Percentiles rank a stretch among this genome's conserved stretches.
Conservation (phyloP, 2,329 filamentous ascomycete species). For the Didymella segeticola region DNA sequence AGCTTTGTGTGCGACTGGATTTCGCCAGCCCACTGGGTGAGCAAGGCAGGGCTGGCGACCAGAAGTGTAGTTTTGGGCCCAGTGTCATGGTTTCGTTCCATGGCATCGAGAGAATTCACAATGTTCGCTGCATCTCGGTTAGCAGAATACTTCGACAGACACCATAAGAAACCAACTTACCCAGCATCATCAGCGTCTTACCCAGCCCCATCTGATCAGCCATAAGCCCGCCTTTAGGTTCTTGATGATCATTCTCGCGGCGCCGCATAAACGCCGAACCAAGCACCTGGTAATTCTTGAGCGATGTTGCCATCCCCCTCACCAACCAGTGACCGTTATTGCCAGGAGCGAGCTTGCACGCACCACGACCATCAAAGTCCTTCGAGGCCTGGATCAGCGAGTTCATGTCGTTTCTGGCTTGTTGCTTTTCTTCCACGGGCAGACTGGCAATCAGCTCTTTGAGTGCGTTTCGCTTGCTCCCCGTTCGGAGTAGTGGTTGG, state of each 20-base stretch:
- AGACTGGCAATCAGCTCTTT: slow-evolving; percentile 51
- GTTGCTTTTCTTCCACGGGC: slow-evolving; percentile 44
- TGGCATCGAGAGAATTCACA: slow-evolving; percentile 45
- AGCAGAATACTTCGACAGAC: neutral
- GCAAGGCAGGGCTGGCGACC: slow-evolving; percentile 49
- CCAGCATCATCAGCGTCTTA: slow-evolving; percentile 50
- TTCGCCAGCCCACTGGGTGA: slow-evolving; percentile 51
- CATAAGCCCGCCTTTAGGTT: slow-evolving; percentile 52
- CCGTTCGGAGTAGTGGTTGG: slow-evolving; percentile 33
- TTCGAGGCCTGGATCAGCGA: slow-evolving; percentile 49
- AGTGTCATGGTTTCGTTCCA: slow-evolving; percentile 7
- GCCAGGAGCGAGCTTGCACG: slow-evolving; percentile 34
- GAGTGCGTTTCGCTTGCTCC: slow-evolving; percentile 44
- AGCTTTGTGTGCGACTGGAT: slow-evolving; percentile 38
- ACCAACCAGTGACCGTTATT: slow-evolving; percentile 52
- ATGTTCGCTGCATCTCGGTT: slow-evolving; percentile 48
- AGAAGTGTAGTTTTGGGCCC: slow-evolving; percentile 50
- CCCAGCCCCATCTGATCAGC: slow-evolving; percentile 54
- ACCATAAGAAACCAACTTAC: slow-evolving; percentile 12
- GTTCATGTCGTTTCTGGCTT: slow-evolving; percentile 45
- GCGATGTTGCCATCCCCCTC: slow-evolving; percentile 55
- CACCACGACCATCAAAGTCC: slow-evolving; percentile 50
- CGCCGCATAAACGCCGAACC: slow-evolving; percentile 62
- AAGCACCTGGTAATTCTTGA: slow-evolving; percentile 61
- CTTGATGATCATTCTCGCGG: slow-evolving; percentile 52